A percentile compares a stretch with the other conserved stretches of the same genome.
Evolutionary conservation across 345 rosid genomes (phyloP).

Genomic region (Passiflora organensis): DNA sequence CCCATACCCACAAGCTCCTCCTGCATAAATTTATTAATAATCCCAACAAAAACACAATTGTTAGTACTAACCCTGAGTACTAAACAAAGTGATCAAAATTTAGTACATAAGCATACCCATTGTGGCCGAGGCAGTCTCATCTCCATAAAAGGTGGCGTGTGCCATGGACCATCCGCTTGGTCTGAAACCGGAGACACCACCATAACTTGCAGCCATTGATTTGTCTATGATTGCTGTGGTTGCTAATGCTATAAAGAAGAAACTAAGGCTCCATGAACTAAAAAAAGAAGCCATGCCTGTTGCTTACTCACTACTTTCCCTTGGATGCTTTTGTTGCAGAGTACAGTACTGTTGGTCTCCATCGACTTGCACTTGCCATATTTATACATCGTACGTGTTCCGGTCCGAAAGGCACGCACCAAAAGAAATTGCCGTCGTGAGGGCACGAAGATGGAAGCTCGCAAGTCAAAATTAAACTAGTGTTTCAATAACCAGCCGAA

Average conservation of each 20-base stretch:
- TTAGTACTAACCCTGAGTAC: no score
- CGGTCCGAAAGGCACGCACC: no score
- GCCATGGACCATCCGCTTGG: conserved; percentile 33
- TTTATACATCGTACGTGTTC: conserved; percentile 6
- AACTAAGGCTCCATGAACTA: conserved; percentile 37
- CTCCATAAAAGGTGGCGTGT: conserved; percentile 31
- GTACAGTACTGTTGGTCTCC: background rate
- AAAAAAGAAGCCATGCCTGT: conserved; percentile 22
- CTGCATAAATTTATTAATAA: conserved; percentile 18
- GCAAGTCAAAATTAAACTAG: conserved; percentile 7
- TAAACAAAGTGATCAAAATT: no score
- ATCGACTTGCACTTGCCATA: background rate
- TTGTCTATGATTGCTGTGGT: conserved; percentile 16
- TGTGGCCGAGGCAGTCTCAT: conserved; percentile 19
- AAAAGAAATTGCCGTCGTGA: conserved; percentile 8
- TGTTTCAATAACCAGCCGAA: background rate
- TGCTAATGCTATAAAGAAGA: conserved; percentile 20
- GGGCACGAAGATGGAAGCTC: conserved; percentile 16
- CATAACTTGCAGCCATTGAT: conserved; percentile 15
- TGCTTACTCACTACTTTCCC: background rate
- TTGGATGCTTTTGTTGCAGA: background rate
- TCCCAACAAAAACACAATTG: background rate
- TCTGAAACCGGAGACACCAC: conserved; percentile 18
- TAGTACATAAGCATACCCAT: conserved; percentile 15
- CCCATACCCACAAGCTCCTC: conserved; percentile 91